Base-by-base conservation (phyloP, 148 eudicot genomes). In the Persicaria tinctoria region DNA sequence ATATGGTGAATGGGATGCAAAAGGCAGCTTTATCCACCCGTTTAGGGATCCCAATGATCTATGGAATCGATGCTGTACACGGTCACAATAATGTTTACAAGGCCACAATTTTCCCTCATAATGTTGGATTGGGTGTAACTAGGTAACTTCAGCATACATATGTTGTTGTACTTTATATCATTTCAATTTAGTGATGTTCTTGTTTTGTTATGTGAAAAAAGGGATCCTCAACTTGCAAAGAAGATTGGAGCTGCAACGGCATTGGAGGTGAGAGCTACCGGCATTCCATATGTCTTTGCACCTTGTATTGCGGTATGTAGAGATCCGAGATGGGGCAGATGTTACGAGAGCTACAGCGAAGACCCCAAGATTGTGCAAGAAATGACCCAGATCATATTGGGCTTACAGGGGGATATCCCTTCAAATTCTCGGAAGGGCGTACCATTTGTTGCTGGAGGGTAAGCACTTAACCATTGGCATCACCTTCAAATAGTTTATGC, bases 311-410 rank as follows among this genome's bases (percentile, higher is more conserved):
- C 97, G 49, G 97, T 91, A 85, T 68, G 77, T 48, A 86, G 97
- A 72, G 97, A 93, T 84, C 96, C 96, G 9, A 89, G 97, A 81
- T 93, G 97, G 97, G 96, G 96, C 9, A 86, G 97, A 50, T 93
- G 97, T 55, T 89, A 79, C 60, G 97, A 93, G 76, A 93, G 96
- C 82, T 92, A 88, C 62, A 85, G 97, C 45, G 97, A 92, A 84
- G 93, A 92, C 77, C 92, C 84, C 23, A 82, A 82, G 57, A 68
- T 93, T 50, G 97, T 93, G 60, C 88, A 83, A 80, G 78, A 80
- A 69, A 90, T 93, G 97, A 93, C 93, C 18, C 78, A 85, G 55
- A 81, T 93, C 2, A 85, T 93, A 73, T 79, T 89, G 2, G 97
- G 97, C 68, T 86, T 93, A 75, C 98, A 93, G 77, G 98, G 98